phyloP scores from a whole-genome alignment of 1,284 basidiomycete species.

The Microbotryum saponariae region DNA sequence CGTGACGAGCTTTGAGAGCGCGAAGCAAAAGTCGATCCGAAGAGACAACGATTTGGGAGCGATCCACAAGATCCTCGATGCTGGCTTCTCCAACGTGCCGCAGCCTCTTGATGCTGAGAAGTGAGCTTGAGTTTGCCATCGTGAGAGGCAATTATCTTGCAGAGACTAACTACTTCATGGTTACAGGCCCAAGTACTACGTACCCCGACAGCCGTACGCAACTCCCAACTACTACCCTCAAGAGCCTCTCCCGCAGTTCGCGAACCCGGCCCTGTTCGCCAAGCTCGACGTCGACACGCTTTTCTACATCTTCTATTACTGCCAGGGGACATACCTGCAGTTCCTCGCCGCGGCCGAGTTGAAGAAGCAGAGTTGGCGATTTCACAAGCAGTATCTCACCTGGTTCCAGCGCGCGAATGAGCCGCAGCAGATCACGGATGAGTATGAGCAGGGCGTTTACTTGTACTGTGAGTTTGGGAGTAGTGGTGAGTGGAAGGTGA shows the following conservation, averaged over 20 bases:
- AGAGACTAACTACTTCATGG: constrained; percentile 18
- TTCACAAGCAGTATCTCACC: constrained; percentile 98
- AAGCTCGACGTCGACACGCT: constrained; percentile 95
- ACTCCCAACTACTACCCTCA: constrained; percentile 97
- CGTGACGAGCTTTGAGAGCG: constrained; percentile 88
- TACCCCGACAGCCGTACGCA: constrained; percentile 82
- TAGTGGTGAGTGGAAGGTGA: neutral
- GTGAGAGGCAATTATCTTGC: constrained; percentile 11
- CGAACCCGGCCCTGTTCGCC: constrained; percentile 76
- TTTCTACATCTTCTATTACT: constrained; percentile 99
- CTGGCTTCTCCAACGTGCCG: constrained; percentile 77
- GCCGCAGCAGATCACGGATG: constrained; percentile 98
- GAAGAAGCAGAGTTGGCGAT: constrained; percentile 97
- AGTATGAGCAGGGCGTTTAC: constrained; percentile 93
- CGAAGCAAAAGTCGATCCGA: constrained; percentile 85
- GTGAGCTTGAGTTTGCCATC: constrained; percentile 47
- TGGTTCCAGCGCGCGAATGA: constrained; percentile 99
- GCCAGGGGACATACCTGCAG: constrained; percentile 43
- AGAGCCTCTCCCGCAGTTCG: constrained; percentile 68
- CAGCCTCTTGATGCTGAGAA: constrained; percentile 91
- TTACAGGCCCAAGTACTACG: constrained; percentile 85
- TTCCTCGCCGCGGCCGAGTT: constrained; percentile 90
- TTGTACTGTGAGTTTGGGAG: constrained; percentile 26
- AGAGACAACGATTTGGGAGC: constrained; percentile 70
- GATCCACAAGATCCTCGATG: constrained; percentile 82